Base-by-base conservation (phyloP, 176 grass and related monocot genomes). In the Typha latifolia region DNA sequence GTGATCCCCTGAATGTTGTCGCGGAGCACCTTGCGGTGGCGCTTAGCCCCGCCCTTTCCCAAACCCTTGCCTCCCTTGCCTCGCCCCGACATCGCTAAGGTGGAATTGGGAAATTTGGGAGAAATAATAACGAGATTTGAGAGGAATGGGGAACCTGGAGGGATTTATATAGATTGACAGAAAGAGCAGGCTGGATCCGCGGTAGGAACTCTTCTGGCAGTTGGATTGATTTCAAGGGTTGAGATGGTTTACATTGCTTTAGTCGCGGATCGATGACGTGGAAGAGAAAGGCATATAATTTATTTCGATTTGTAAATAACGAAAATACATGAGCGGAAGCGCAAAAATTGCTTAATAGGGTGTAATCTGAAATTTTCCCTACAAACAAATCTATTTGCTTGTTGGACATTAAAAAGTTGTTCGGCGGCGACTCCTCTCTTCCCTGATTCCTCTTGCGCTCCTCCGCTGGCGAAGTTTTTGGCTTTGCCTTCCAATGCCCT, bases 1-100 rank as follows among this genome's bases (percentile, higher is more conserved):
- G 87, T 96, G 75, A 96, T 90, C 12, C 91, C 91, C 87, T 96
- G 87, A 72, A 96, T 96, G 81, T 96, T 96, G 66, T 96, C 87
- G 29, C 84, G 84, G 3, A 90, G 87, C 19, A 96, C 91, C 87
- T 95, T 95, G 15, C 91, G 73, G 72, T 96, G 91, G 23, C 91
- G 81, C 84, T 96, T 96, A 26, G 91, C 87, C 14, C 87, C 91
- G 62, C 91, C 91, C 87, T 95, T 95, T 3, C 87, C 87, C 37
- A 96, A 32, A 11, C 92, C 92, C 80, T 96, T 96, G 61, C 82
- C 92, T 14, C 92, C 88, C 80, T 96, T 96, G 9, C 91, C 91
- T 9, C 84, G 86, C 2, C 91, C 91, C 1, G 87, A 96, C 91
- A 96, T 96, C 14, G 75, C 72, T 64, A 67, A 10, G 37, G 2